Evolutionary conservation across 768 basidiomycete genomes (phyloP).

Genomic region (Hygrophoropsis aurantiaca): DNA sequence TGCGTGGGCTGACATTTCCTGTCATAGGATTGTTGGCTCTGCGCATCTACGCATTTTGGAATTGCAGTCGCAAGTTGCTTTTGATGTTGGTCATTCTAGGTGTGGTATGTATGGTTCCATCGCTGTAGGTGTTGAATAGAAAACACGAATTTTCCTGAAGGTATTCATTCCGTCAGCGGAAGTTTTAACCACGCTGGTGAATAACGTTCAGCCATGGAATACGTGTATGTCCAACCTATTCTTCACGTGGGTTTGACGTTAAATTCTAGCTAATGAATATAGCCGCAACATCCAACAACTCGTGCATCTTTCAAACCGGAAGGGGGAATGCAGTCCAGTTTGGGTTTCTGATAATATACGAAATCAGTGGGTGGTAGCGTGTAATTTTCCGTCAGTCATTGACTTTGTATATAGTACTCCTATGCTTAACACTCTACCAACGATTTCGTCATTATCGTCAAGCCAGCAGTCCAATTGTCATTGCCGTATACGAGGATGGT

Average conservation of each 20-base stretch:
- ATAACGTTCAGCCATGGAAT: too few species aligned
- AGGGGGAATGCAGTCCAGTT: background rate
- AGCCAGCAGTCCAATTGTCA: constrained; percentile 12
- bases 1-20: background rate
- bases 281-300: background rate
- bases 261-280: background rate
- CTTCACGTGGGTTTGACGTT: background rate
- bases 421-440: constrained; percentile 20
- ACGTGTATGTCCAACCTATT: background rate
- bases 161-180: background rate
- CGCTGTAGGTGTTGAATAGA: background rate
- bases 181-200: background rate
- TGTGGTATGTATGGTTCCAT: background rate
- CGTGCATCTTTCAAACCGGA: background rate
- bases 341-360: background rate
- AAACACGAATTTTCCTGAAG: background rate
- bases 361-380: background rate
- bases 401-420: background rate
- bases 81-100: background rate
- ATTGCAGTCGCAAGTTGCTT: background rate
- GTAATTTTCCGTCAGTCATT: background rate
- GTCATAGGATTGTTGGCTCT: background rate
- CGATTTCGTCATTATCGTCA: constrained; percentile 22
- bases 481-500: constrained; percentile 25
- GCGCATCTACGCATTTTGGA: background rate